Base-by-base conservation (phyloP, 768 basidiomycete species). In the Tylopilus intermedius region DNA sequence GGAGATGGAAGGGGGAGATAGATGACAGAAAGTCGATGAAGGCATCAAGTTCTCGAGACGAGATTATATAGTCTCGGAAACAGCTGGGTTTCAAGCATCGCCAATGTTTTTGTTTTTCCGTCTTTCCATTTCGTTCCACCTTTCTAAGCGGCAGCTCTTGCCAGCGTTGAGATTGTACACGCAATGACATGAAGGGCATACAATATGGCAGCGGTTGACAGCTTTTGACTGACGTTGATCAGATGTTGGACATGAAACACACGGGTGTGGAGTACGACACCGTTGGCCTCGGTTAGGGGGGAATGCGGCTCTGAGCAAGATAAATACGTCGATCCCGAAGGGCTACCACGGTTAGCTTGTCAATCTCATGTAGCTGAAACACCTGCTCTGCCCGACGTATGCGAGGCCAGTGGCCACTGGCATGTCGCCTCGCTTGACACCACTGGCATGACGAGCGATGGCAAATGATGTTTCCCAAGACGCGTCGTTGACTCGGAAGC, bases 1-100 rank as follows among this genome's bases (percentile, higher is more conserved):
- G 18, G 18, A 18, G 18, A 18, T 1, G 18, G 18, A 18, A 18
- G 18, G 18, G 18, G 21, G 46, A 47, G 10, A 30, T 8, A 54
- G 53, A 55, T 27, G 54, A 63, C 57, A 51, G 54, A 41, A 53
- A 56, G 61, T 63, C 58, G 30, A 56, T 61, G 56, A 5, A 47
- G 45, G 14, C 27, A 8, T 33, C 45, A 11, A 45, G 49, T 18
- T 27, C 27, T 41, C 11, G 5, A 24, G 39, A 37, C 18, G 35
- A 39, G 52, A 44, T 58, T 66, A 61, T 59, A 65, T 66, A 63
- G 24, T 27, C n/a, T 47, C 41, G 32, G 47, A 11, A 35, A 29
- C 8, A 32, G 24, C 18, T 29, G 21, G 1, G 9, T 21, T 30
- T 5, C 33, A 41, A 10, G 30, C 38, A 49, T 24, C 44, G 38